phyloP scores from a whole-genome alignment of 2,329 filamentous ascomycete species.

The Epichloe festucae region DNA sequence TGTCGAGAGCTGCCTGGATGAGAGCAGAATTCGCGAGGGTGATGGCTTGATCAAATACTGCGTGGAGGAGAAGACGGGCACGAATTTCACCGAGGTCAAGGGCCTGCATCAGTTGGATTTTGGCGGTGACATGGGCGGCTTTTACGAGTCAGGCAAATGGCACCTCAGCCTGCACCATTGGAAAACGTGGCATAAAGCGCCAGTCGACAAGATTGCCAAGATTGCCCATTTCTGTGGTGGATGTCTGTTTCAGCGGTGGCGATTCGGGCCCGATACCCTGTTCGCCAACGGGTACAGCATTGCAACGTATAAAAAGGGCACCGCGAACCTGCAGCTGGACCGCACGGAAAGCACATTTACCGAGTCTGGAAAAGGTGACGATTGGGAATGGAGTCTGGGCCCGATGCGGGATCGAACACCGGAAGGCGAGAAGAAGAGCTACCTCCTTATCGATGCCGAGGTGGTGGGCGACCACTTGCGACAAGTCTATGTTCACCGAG shows the following conservation, averaged over 20 bases:
- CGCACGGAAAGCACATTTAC: constrained; percentile 38
- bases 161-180: constrained; percentile 49
- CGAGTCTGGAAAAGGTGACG: constrained; percentile 23
- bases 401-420: constrained; percentile 29
- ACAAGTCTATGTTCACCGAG: constrained; percentile 41
- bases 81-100: constrained; percentile 40
- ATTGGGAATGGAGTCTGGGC: constrained; percentile 40
- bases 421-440: constrained; percentile 36
- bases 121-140: constrained; percentile 39
- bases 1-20: constrained; percentile 34
- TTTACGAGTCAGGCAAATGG: constrained; percentile 44
- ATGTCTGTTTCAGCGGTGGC: constrained; percentile 45
- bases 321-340: constrained; percentile 27
- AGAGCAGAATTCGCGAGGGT: constrained; percentile 29
- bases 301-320: constrained; percentile 30
- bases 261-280: constrained; percentile 32
- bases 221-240: constrained; percentile 35
- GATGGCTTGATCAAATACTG: constrained; percentile 46
- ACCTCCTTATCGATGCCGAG: constrained; percentile 31
- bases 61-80: constrained; percentile 39
- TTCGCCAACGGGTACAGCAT: constrained; percentile 48
- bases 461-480: constrained; percentile 30
- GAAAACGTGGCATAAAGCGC: constrained; percentile 45
- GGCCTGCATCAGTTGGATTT: constrained; percentile 47
- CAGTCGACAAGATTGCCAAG: constrained; percentile 14